phyloP scores from a whole-genome alignment of 768 basidiomycete genomes.

The Kwoniella shandongensis region DNA sequence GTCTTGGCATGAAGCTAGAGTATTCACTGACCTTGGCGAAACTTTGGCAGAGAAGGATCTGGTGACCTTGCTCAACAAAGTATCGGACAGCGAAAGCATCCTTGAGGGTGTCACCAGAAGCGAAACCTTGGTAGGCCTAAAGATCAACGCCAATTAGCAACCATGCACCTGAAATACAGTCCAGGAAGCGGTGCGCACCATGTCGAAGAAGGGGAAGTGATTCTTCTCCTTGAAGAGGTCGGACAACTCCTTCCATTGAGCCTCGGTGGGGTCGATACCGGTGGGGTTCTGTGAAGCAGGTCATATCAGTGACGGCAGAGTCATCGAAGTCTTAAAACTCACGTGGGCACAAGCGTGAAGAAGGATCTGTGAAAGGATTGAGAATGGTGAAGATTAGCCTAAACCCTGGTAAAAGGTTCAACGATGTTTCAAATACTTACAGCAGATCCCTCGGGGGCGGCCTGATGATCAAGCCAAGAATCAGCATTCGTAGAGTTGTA shows the following conservation, averaged over 20 bases:
- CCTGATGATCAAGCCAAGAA: constrained; percentile 50
- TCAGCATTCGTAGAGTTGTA: too few relatives aligned
- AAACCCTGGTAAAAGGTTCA: too few relatives aligned
- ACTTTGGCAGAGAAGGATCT: constrained; percentile 85
- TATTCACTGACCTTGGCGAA: constrained; percentile 70
- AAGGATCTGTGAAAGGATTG: constrained; percentile 59
- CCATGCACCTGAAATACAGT: background rate
- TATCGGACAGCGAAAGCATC: constrained; percentile 95
- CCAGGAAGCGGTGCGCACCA: constrained; percentile 56
- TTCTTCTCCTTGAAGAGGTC: constrained; percentile 79
- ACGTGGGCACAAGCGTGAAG: constrained; percentile 83
- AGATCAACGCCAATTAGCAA: constrained; percentile 40
- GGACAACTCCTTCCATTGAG: constrained; percentile 89
- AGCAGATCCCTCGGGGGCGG: constrained; percentile 72
- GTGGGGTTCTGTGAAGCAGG: constrained; percentile 85
- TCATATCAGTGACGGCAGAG: background rate
- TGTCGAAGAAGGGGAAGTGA: constrained; percentile 98
- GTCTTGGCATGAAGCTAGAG: background rate
- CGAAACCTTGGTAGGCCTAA: constrained; percentile 95
- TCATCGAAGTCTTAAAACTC: constrained; percentile 8
- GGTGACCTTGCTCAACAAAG: constrained; percentile 87
- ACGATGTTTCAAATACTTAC: constrained; percentile 40
- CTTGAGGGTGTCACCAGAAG: constrained; percentile 82
- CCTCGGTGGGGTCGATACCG: constrained; percentile 88
- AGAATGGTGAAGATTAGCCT: background rate